These are phyloP conservation scores for Apiotrichum siamense DNA, from an alignment of 1,284 basidiomycete species.

Conservation along the genomic window DNA sequence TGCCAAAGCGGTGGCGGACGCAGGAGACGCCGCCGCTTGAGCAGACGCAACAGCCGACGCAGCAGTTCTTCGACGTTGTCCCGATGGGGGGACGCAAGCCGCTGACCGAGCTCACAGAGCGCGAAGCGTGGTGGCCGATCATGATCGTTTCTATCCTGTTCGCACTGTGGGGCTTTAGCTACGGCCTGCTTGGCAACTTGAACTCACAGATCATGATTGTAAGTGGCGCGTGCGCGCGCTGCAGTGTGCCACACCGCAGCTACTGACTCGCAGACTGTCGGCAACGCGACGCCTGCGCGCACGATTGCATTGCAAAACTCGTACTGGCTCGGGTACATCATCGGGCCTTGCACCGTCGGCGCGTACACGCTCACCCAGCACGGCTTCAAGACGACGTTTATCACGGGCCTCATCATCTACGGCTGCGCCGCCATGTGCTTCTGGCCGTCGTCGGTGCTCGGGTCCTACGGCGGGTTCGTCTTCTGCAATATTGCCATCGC, in stretches of 20 bases:
- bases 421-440: conserved; percentile 42
- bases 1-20: conserved; percentile 11
- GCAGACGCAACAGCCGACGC: conserved; percentile 30
- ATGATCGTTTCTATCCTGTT: conserved; percentile 40
- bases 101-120: conserved; percentile 32
- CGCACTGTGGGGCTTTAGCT: conserved; percentile 46
- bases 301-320: conserved; percentile 36
- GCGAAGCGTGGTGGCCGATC: conserved; percentile 43
- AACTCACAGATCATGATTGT: conserved; percentile 34
- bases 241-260: no score
- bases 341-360: conserved; percentile 34
- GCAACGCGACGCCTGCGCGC: conserved; percentile 16
- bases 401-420: conserved; percentile 42
- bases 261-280: no score
- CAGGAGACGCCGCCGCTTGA: conserved; percentile 3
- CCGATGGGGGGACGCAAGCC: conserved; percentile 39
- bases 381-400: conserved; percentile 46
- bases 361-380: conserved; percentile 32
- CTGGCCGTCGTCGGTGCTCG: conserved; percentile 44
- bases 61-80: conserved; percentile 44
- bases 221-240: no score
- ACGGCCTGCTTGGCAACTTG: conserved; percentile 42
- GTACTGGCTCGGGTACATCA: conserved; percentile 42
- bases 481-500: conserved; percentile 44
- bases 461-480: conserved; percentile 41